Percentiles rank a stretch among this genome's conserved stretches.
phyloP scores from a whole-genome alignment of 1,139 yeast genomes.

The Saccharomyces hybrid region DNA sequence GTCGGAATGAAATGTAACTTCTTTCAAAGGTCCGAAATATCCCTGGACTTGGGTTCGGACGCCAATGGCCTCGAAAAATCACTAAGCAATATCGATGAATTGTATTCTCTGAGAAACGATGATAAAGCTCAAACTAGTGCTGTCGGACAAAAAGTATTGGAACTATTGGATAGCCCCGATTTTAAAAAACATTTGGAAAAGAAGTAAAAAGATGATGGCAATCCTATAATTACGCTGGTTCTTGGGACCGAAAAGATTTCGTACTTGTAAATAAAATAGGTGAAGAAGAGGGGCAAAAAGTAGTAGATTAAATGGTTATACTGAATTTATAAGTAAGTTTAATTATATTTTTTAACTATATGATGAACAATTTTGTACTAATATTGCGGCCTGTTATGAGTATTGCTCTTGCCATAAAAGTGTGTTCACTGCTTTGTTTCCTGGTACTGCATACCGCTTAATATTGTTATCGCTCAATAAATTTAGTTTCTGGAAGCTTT shows the following conservation, averaged over 20 bases:
- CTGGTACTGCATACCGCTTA: background rate
- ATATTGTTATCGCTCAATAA: background rate
- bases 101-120: slow-evolving; percentile 7
- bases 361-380: background rate
- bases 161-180: slow-evolving; percentile 56
- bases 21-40: slow-evolving; percentile 46
- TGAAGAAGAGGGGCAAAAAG: background rate
- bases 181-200: slow-evolving; percentile 38
- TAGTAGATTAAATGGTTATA: background rate
- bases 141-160: slow-evolving; percentile 64
- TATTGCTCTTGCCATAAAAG: background rate
- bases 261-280: slow-evolving; percentile 2
- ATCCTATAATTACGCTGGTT: background rate
- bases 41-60: slow-evolving; percentile 34
- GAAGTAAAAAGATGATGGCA: background rate
- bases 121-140: slow-evolving; percentile 2
- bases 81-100: background rate
- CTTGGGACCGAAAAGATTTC: background rate
- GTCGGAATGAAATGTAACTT: slow-evolving; percentile 76
- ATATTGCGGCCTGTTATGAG: background rate
- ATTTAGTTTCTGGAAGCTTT: background rate
- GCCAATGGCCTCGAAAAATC: slow-evolving; percentile 1
- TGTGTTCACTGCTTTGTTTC: background rate
- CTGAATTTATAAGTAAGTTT: background rate
- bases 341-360: background rate